A percentile compares a stretch with the other conserved stretches of the same genome.
Conservation (phyloP, 805 yeast species). For the Zygosaccharomyces gambellarensis region DNA sequence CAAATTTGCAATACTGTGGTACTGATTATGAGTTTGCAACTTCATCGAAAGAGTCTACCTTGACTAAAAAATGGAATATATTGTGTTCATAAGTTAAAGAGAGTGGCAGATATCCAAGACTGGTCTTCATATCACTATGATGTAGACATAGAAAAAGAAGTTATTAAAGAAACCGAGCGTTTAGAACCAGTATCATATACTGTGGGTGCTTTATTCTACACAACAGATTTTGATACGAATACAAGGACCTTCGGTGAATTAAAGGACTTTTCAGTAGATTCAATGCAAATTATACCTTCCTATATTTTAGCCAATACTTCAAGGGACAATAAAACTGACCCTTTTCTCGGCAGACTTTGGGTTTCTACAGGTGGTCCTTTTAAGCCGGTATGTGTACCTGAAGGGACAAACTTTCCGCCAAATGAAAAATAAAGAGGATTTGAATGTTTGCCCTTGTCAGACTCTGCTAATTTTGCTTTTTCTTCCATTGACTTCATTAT, state of each 20-base stretch:
- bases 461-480: constrained; percentile 31
- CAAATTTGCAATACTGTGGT: neutral
- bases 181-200: neutral
- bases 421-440: constrained; percentile 13
- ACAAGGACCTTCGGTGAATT: constrained; percentile 39
- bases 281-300: constrained; percentile 17
- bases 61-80: neutral
- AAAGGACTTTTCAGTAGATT: constrained; percentile 21
- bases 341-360: constrained; percentile 35
- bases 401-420: constrained; percentile 36
- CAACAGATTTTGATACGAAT: constrained; percentile 46
- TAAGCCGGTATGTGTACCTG: constrained; percentile 37
- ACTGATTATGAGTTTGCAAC: neutral
- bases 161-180: neutral
- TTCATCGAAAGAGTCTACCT: neutral
- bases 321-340: constrained; percentile 26
- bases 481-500: constrained; percentile 1
- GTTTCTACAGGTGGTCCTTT: constrained; percentile 45
- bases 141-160: neutral
- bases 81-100: neutral
- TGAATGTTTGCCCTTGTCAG: constrained; percentile 19
- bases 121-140: neutral
- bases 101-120: neutral
- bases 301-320: constrained; percentile 23
- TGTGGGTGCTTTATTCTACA: constrained; percentile 12